Evolutionary conservation across 2,329 filamentous ascomycete species (phyloP), one percentile per base, ranked within the genome.

Genomic region (Aspergillus fischeri): DNA sequence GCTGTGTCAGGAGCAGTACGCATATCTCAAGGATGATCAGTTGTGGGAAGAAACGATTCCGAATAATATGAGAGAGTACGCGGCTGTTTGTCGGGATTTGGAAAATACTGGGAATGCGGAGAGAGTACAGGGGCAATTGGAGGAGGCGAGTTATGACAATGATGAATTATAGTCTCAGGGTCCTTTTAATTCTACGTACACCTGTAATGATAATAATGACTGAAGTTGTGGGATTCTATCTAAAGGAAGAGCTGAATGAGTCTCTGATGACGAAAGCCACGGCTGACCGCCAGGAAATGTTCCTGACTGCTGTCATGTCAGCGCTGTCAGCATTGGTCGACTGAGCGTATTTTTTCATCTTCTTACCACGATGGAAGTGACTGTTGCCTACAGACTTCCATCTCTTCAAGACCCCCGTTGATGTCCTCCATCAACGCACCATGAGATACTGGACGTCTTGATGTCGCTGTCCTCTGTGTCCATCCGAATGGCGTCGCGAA

Each of bases 31-130:
- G 56, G 64, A 64, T 9, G 65, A 70, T 55, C 60, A 70, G 50
- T 53, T 73, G 44, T 73, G 70, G 70, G 67, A 72, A 45, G 65
- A 65, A 42, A 70, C 65, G 1, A 73, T 73, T 28, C 70, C 70
- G 24, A 62, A 66, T 17, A 73, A 73, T 44, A 72, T 73, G 70
- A 62, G 67, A 8, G 69, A 70, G 20, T 73, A 72, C 57, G 70
- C 70, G 32, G 65, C 60, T 28, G 70, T 67, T 51, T 73, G 70
- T 55, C 60, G 66, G 55, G 45, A 59, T 8, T 54, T 72, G 54
- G 62, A 57, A 6, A 61, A 54, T 25, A 14, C 32, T 7, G 32
- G 66, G 55, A 45, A 60, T 11, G 53, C 71, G 54, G 62, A 57
- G 7, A 61, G 51, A 21, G 11, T 47, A 7, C 44, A 21, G 14